Percentiles rank a stretch among this genome's conserved stretches.
Evolutionary conservation across 1,284 basidiomycete species (phyloP).

Genomic region (Naganishia cerealis): DNA sequence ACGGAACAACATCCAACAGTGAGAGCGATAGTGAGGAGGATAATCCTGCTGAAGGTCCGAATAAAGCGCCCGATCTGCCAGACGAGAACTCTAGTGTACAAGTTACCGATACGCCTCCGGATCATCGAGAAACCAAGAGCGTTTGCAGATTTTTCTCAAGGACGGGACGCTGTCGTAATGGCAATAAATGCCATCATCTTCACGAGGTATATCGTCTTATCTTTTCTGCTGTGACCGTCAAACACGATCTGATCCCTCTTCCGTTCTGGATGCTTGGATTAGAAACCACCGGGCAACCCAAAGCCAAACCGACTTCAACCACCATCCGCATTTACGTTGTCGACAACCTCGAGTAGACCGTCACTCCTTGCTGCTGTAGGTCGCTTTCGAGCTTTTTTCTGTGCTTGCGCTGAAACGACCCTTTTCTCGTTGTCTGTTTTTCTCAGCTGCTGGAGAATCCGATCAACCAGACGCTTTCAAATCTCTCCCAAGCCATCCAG

Average conservation of each 20-base stretch:
- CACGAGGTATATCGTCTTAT: conserved; percentile 40
- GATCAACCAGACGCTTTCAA: conserved; percentile 84
- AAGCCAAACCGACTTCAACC: conserved; percentile 7
- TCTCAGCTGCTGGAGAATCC: conserved; percentile 78
- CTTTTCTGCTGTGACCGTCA: neutral
- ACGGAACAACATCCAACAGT: conserved; percentile 10
- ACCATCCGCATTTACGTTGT: neutral
- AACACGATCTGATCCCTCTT: neutral
- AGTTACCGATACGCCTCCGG: neutral
- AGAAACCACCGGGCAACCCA: neutral
- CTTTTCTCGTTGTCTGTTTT: neutral
- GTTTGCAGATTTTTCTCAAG: conserved; percentile 47
- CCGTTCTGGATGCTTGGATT: neutral
- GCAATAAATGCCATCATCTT: conserved; percentile 43
- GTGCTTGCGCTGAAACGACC: neutral
- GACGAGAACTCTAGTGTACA: neutral
- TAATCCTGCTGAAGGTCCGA: neutral
- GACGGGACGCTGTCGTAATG: conserved; percentile 45
- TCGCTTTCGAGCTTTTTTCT: conserved; percentile 19
- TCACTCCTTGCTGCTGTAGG: conserved; percentile 73
- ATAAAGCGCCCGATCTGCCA: neutral
- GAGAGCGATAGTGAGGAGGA: conserved; percentile 14
- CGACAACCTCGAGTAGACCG: conserved; percentile 51
- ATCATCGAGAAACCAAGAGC: neutral
- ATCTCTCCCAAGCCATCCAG: conserved; percentile 86